phyloP scores from a whole-genome alignment of 768 basidiomycete genomes.

The Phanerodontia chrysosporium region DNA sequence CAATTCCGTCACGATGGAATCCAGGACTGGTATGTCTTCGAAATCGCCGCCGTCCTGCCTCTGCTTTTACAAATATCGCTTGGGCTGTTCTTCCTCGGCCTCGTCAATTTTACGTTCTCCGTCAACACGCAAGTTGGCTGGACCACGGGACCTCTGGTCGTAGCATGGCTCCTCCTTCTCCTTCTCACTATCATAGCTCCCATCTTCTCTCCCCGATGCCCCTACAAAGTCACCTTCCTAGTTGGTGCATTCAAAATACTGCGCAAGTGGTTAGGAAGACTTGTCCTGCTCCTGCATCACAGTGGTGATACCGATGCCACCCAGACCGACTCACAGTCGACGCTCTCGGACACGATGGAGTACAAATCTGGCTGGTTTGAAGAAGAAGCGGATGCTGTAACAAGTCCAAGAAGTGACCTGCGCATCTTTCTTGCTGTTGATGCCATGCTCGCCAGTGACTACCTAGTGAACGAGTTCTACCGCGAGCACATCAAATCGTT shows the following conservation, averaged over 20 bases:
- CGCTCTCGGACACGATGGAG: neutral
- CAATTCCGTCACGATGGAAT: slow-evolving; percentile 6
- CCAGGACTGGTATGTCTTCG: slow-evolving; percentile 7
- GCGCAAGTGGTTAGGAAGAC: neutral
- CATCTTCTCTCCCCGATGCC: neutral
- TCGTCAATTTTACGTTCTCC: neutral
- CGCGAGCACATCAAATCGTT: neutral
- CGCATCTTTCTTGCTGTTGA: neutral
- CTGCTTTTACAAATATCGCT: slow-evolving; percentile 12
- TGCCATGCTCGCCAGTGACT: neutral
- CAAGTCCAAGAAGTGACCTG: neutral
- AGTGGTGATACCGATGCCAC: too few species aligned
- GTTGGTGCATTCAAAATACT: neutral
- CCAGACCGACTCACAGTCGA: neutral
- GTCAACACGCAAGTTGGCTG: neutral
- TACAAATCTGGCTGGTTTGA: neutral
- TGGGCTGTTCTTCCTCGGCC: slow-evolving; percentile 11
- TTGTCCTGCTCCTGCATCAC: neutral
- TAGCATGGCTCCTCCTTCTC: neutral
- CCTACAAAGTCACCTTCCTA: slow-evolving; percentile 3
- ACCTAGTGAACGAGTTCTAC: neutral
- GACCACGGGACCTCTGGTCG: neutral
- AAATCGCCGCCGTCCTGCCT: slow-evolving; percentile 8
- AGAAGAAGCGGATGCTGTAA: neutral
- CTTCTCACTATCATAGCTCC: neutral